Evolutionary conservation across 345 rosid species (phyloP).

Genomic region (Lenwebbia sp.): DNA sequence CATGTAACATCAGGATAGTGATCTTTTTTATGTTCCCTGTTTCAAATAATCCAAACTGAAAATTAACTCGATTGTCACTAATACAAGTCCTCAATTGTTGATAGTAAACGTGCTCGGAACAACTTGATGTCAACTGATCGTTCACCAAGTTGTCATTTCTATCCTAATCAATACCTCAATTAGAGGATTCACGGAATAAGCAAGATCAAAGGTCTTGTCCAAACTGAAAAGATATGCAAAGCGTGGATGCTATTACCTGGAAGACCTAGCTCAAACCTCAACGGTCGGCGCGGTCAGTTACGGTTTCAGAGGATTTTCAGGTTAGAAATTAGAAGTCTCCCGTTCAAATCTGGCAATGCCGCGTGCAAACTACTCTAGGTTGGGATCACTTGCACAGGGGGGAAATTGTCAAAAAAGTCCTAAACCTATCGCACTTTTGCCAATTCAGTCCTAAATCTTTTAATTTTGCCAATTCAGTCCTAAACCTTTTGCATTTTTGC

Average conservation of each 20-base stretch:
- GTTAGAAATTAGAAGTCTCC: not conserved
- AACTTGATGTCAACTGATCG: not conserved
- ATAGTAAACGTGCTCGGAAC: not conserved
- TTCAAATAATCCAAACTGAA: not conserved
- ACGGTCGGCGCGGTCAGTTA: not conserved
- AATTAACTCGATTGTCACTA: not conserved
- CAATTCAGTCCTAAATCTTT: too few species aligned
- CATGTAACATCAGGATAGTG: not conserved
- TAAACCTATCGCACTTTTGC: too few species aligned
- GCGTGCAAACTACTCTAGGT: not conserved
- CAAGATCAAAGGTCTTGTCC: not conserved
- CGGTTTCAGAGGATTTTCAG: not conserved
- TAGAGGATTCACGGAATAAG: not conserved
- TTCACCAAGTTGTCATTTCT: not conserved
- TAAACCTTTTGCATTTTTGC: too few species aligned
- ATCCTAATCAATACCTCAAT: not conserved
- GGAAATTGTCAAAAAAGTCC: too few species aligned
- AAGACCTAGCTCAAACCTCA: not conserved
- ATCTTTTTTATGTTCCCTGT: not conserved
- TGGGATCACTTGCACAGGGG: accelerated
- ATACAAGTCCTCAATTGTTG: not conserved
- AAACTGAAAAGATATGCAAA: not conserved
- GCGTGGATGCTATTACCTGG: not conserved
- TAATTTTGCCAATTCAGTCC: too few species aligned
- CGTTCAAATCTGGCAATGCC: not conserved